Evolutionary conservation across 306 rosid genomes (phyloP).

Genomic region (Fragaria ananassa): DNA sequence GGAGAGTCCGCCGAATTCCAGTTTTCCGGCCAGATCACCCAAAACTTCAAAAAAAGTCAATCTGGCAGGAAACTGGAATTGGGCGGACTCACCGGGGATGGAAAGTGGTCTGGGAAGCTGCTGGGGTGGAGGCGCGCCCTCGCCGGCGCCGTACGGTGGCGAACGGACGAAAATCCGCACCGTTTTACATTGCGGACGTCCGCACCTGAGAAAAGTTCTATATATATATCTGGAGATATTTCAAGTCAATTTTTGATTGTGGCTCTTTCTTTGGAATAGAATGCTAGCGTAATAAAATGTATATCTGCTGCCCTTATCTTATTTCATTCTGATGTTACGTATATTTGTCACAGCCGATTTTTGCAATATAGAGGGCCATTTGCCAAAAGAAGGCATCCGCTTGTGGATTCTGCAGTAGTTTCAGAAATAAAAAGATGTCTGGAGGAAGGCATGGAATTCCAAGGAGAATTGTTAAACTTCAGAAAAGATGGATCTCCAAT

Average conservation of each 20-base stretch:
- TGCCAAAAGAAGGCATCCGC: conserved; percentile 94
- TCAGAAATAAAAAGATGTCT: conserved; percentile 87
- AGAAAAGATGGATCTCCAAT: conserved; percentile 97
- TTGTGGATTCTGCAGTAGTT: conserved; percentile 81
- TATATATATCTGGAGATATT: background rate
- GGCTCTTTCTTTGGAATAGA: background rate
- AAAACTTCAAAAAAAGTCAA: too few relatives aligned
- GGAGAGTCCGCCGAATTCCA: too few relatives aligned
- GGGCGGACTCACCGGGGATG: too few relatives aligned
- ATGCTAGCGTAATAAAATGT: background rate
- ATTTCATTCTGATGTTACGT: conserved; percentile 29
- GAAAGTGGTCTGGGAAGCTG: too few relatives aligned
- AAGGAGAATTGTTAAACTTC: conserved; percentile 94
- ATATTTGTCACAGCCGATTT: conserved; percentile 79
- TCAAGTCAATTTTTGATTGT: background rate
- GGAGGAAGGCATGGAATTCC: conserved; percentile 88
- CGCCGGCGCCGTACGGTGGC: too few relatives aligned
- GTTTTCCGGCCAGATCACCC: too few relatives aligned
- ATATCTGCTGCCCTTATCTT: background rate
- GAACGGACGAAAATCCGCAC: too few relatives aligned
- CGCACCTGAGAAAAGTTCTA: too few relatives aligned
- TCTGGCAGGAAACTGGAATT: too few relatives aligned
- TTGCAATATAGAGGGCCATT: conserved; percentile 98
- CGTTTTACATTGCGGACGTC: too few relatives aligned
- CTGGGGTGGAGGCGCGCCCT: too few relatives aligned